Evolutionary conservation across 2,329 filamentous ascomycete species (phyloP).

Genomic region (Diaporthe helianthi): DNA sequence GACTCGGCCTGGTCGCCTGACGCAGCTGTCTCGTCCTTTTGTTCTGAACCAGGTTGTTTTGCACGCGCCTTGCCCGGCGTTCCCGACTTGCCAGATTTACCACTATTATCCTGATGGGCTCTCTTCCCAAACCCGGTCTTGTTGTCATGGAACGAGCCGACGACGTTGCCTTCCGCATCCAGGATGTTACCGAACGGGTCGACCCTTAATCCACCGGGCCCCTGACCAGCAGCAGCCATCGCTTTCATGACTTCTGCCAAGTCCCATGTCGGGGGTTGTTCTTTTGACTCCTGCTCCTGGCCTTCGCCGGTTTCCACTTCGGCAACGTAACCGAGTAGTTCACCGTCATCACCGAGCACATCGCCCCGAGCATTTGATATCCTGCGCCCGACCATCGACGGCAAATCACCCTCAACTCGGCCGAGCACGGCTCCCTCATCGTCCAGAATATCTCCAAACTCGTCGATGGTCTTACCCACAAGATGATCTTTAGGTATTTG

Average conservation of each 20-base stretch:
- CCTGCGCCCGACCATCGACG: constrained; percentile 59
- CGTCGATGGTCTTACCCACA: constrained; percentile 57
- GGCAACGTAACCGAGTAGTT: constrained; percentile 53
- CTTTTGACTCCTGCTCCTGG: constrained; percentile 36
- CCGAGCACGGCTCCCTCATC: constrained; percentile 58
- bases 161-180: constrained; percentile 52
- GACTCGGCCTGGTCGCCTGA: constrained; percentile 40
- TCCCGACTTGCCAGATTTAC: constrained; percentile 39
- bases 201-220: constrained; percentile 48
- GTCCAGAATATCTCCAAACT: constrained; percentile 61
- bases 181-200: constrained; percentile 55
- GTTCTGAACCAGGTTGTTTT: constrained; percentile 36
- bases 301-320: constrained; percentile 46
- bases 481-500: constrained; percentile 44
- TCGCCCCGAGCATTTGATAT: constrained; percentile 54
- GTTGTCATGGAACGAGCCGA: constrained; percentile 57
- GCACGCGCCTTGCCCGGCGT: constrained; percentile 35
- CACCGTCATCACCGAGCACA: constrained; percentile 52
- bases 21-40: constrained; percentile 32
- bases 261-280: constrained; percentile 40
- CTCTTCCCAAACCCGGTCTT: constrained; percentile 41
- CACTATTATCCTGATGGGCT: neutral
- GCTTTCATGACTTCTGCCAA: constrained; percentile 43
- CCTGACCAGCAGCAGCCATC: constrained; percentile 37
- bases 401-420: constrained; percentile 60